Conservation (phyloP, 805 yeast genomes). For the Torulaspora delbrueckii region DNA sequence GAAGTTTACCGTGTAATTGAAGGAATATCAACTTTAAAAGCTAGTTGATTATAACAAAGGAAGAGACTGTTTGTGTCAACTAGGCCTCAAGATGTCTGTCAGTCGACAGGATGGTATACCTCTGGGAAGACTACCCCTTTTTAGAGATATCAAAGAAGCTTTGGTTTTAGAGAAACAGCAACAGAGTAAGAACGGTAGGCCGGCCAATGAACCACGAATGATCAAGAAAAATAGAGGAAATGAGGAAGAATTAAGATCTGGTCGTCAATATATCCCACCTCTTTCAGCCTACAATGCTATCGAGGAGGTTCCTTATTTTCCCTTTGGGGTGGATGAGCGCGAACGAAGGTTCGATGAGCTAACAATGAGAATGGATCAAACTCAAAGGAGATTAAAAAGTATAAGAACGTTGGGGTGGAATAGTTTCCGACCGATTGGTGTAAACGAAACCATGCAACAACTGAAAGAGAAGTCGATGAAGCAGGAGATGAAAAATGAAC, state of each 20-base stretch:
- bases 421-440: slow-evolving; percentile 54
- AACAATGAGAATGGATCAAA: slow-evolving; percentile 19
- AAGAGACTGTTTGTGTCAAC: neutral
- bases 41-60: no score
- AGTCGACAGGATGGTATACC: slow-evolving; percentile 3
- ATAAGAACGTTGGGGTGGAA: slow-evolving; percentile 46
- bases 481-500: neutral
- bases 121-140: slow-evolving; percentile 18
- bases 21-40: neutral
- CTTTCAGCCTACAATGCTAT: slow-evolving; percentile 27
- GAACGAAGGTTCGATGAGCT: slow-evolving; percentile 18
- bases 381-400: slow-evolving; percentile 9
- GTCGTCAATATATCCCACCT: slow-evolving; percentile 14
- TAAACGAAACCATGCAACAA: slow-evolving; percentile 47
- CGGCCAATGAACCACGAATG: neutral
- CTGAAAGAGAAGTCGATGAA: slow-evolving; percentile 24
- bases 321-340: slow-evolving; percentile 2
- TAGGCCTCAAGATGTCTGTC: neutral
- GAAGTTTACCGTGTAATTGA: no score
- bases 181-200: slow-evolving; percentile 2
- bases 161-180: slow-evolving; percentile 11
- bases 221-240: neutral
- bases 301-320: slow-evolving; percentile 21
- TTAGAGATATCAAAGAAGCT: slow-evolving; percentile 19
- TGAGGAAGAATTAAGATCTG: neutral